Conservation (phyloP, 768 basidiomycete genomes). For the Leucocoprinus leucothites region DNA sequence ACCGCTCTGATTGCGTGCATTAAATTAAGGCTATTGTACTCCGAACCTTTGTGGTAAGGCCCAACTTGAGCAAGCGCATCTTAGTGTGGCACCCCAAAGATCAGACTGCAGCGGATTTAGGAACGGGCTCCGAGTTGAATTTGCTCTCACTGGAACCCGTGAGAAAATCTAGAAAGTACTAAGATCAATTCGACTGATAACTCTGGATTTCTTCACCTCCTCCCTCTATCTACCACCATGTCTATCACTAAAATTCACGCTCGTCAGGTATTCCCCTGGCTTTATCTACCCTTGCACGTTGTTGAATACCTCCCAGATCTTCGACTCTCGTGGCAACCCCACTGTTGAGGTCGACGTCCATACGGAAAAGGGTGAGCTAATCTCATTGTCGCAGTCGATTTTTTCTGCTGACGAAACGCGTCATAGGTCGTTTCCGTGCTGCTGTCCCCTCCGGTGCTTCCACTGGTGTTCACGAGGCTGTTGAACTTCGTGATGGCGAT, state of each 20-base stretch:
- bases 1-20: too few relatives aligned
- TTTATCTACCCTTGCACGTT: conserved; percentile 4
- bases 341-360: conserved; percentile 92
- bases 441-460: conserved; percentile 98
- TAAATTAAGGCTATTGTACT: too few relatives aligned
- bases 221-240: conserved; percentile 54
- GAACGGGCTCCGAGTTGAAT: conserved; percentile 1
- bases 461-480: conserved; percentile 96
- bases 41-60: too few relatives aligned
- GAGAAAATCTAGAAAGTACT: conserved; percentile 34
- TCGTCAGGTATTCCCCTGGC: conserved; percentile 65
- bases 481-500: conserved; percentile 97
- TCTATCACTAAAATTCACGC: conserved; percentile 90
- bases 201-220: conserved; percentile 24
- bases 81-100: neutral
- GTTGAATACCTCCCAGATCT: conserved; percentile 63
- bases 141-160: conserved; percentile 21
- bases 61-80: too few relatives aligned
- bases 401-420: neutral
- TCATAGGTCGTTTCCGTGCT: conserved; percentile 83
- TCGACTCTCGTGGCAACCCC: conserved; percentile 98
- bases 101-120: conserved; percentile 1
- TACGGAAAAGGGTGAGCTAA: conserved; percentile 74
- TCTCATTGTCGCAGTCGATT: neutral
- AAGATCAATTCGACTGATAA: conserved; percentile 36